Conservation (phyloP, 371 early-diverging fungal species). For the Actinomucor elegans region DNA sequence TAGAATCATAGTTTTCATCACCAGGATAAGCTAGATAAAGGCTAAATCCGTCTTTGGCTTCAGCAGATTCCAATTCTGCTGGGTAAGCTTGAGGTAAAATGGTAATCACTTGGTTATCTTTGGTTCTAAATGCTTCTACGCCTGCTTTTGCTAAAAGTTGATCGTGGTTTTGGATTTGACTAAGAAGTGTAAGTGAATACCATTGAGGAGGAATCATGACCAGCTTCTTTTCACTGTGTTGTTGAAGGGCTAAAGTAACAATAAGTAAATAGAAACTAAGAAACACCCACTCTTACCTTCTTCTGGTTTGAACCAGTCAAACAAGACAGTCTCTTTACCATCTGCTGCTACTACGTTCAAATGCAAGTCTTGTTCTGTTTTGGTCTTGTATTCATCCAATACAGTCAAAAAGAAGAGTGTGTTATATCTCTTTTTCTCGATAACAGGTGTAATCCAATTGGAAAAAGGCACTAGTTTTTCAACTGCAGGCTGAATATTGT, state of each 20-base stretch:
- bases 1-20: slow-evolving; percentile 30
- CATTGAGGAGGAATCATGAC: slow-evolving; percentile 69
- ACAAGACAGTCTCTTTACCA: slow-evolving; percentile 60
- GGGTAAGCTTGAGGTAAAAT: slow-evolving; percentile 51
- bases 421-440: slow-evolving; percentile 68
- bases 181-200: slow-evolving; percentile 52
- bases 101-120: slow-evolving; percentile 19
- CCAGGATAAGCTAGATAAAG: slow-evolving; percentile 43
- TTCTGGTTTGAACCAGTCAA: slow-evolving; percentile 73
- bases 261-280: too few relatives aligned
- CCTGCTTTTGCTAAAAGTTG: slow-evolving; percentile 36
- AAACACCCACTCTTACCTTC: too few relatives aligned
- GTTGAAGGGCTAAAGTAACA: too few relatives aligned
- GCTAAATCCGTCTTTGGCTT: slow-evolving; percentile 17
- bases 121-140: slow-evolving; percentile 28
- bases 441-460: slow-evolving; percentile 79
- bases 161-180: slow-evolving; percentile 20
- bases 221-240: slow-evolving; percentile 23
- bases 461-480: slow-evolving; percentile 57
- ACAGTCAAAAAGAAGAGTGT: slow-evolving; percentile 77
- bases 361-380: slow-evolving; percentile 14
- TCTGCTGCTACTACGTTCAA: slow-evolving; percentile 44
- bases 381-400: slow-evolving; percentile 16
- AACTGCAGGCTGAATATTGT: slow-evolving; percentile 46
- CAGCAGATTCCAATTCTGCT: slow-evolving; percentile 12